These are phyloP conservation scores for Nicotiana undulata DNA, from an alignment of 257 asterid species.

Conservation along the genomic window DNA sequence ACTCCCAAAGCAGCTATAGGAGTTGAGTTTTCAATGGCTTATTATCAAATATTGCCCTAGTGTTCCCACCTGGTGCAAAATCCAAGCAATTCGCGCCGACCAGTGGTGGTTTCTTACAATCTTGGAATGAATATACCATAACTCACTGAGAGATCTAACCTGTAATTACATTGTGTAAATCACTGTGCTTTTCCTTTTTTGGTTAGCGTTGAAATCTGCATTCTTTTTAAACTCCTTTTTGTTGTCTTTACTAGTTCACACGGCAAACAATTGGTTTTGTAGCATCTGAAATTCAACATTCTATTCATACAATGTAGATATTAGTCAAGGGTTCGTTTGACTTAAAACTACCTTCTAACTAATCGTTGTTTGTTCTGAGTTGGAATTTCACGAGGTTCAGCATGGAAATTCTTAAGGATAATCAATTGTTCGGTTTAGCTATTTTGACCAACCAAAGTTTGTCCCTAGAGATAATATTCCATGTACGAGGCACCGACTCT, in stretches of 20 bases:
- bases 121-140: neutral
- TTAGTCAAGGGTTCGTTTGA: neutral
- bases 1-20: slow-evolving; percentile 58
- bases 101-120: neutral
- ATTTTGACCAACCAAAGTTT: neutral
- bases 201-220: neutral
- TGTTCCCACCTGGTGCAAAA: neutral
- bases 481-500: neutral
- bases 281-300: neutral
- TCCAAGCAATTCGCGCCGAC: neutral
- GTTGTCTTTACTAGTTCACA: neutral
- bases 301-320: slow-evolving; percentile 3
- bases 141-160: neutral
- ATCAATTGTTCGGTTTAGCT: neutral
- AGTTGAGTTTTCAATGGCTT: neutral
- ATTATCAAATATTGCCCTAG: neutral
- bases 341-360: neutral
- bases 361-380: neutral
- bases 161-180: slow-evolving; percentile 1
- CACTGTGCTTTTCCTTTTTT: slow-evolving; percentile 1
- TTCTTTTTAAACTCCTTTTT: neutral
- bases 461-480: neutral
- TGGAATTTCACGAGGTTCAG: neutral
- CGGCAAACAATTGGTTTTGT: neutral
- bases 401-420: neutral